Evolutionary conservation across 2,329 filamentous ascomycete species (phyloP).

Genomic region (Arachnomyces sp.): DNA sequence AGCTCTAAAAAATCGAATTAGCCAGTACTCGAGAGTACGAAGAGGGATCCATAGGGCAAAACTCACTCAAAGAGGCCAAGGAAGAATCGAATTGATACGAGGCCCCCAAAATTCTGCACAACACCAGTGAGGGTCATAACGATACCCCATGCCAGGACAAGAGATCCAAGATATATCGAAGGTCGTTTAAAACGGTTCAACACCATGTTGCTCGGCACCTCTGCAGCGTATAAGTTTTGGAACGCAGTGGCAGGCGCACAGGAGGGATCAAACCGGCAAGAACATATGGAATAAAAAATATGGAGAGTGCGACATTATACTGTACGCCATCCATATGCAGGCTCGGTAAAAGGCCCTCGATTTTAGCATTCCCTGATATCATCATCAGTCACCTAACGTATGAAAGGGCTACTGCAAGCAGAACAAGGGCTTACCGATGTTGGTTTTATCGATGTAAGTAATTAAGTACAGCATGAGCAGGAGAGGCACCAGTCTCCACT

Average conservation of each 20-base stretch:
- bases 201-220: conserved; percentile 15
- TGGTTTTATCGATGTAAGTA: conserved; percentile 9
- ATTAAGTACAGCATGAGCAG: conserved; percentile 9
- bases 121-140: conserved; percentile 34
- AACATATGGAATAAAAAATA: conserved; percentile 83
- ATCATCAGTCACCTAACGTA: conserved; percentile 52
- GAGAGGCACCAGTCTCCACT: neutral
- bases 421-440: conserved; percentile 22
- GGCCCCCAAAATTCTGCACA: conserved; percentile 30
- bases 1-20: conserved; percentile 4
- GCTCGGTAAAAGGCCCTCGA: conserved; percentile 51
- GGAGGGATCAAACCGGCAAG: conserved; percentile 65
- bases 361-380: conserved; percentile 60
- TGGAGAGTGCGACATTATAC: conserved; percentile 69
- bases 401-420: too few species aligned
- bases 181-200: conserved; percentile 28
- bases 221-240: conserved; percentile 53
- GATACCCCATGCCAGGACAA: conserved; percentile 26
- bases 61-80: conserved; percentile 32
- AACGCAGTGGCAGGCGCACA: neutral
- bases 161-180: conserved; percentile 34
- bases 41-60: too few species aligned
- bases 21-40: neutral
- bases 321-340: conserved; percentile 55
- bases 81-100: conserved; percentile 30